phyloP scores from a whole-genome alignment of 768 basidiomycete genomes.

The Tricholoma hemisulphureum region DNA sequence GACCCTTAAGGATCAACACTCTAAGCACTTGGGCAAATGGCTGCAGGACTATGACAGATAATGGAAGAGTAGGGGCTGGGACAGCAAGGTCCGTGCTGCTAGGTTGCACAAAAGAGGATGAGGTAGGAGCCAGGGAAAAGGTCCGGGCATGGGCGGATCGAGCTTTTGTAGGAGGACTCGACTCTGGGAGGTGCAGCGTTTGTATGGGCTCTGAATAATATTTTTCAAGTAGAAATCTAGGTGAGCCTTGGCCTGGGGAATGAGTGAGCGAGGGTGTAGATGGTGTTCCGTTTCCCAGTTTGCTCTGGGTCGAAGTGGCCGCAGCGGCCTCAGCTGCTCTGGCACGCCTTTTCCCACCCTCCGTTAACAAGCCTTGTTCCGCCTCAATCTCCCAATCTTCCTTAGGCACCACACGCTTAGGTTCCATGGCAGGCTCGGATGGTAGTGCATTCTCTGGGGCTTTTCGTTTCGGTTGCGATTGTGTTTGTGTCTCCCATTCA shows the following conservation, averaged over 20 bases:
- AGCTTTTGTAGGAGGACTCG: slow-evolving; percentile 50
- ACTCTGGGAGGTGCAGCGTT: slow-evolving; percentile 65
- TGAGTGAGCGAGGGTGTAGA: slow-evolving; percentile 13
- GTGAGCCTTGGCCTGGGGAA: slow-evolving; percentile 24
- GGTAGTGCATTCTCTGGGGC: neutral
- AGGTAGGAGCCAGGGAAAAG: slow-evolving; percentile 50
- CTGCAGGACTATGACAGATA: slow-evolving; percentile 58
- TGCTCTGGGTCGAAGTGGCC: slow-evolving; percentile 19
- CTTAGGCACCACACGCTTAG: slow-evolving; percentile 44
- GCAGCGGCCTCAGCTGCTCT: slow-evolving; percentile 48
- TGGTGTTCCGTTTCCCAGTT: slow-evolving; percentile 25
- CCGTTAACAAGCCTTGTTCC: slow-evolving; percentile 71
- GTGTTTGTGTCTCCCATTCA: slow-evolving; percentile 27
- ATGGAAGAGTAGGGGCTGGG: slow-evolving; percentile 66
- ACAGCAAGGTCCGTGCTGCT: slow-evolving; percentile 47
- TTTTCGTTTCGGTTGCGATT: neutral
- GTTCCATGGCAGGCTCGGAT: neutral
- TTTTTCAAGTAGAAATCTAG: slow-evolving; percentile 46
- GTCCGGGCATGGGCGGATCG: slow-evolving; percentile 52
- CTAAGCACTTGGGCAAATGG: slow-evolving; percentile 59
- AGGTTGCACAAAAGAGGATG: slow-evolving; percentile 21
- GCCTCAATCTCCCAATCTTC: slow-evolving; percentile 82
- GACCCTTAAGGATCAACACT: slow-evolving; percentile 57
- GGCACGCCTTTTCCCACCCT: slow-evolving; percentile 68
- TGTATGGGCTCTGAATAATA: slow-evolving; percentile 57